Evolutionary conservation across 2,329 filamentous ascomycete genomes (phyloP), one percentile per base, ranked within the genome.

Genomic region (Rhytidhysteron rufulum): DNA sequence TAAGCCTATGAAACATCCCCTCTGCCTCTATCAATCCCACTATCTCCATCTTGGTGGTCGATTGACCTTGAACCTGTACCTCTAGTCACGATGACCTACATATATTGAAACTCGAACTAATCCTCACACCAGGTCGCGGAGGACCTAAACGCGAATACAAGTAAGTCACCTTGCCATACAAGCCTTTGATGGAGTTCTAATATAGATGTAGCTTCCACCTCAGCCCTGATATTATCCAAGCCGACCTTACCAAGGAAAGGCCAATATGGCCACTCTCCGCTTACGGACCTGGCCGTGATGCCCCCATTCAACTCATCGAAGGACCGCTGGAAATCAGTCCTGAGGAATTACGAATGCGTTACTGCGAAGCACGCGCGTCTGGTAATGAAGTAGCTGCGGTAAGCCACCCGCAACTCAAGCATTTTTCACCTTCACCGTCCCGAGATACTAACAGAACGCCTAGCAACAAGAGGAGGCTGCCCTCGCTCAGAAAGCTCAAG

Each of bases 181-280:
- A n/a, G 8, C 16, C 16, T 13, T 8, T 30, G 13, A n/a, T 16
- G 13, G 16, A 13, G 27, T 8, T 8, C n/a, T 16, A 16, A 33
- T 11, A 10, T 15, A 5, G 20, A 18, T 20, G 8, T 20, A 37
- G 51, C 11, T 65, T 54, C 44, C 40, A 51, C 41, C 40, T 67
- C 21, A 53, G 50, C 25, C 51, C 51, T 16, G 57, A 57, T 9
- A 53, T 53, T 16, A 64, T 67, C 35, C 57, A 62, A 29, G 39
- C 47, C 39, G 88, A 94, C 57, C 72, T 94, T 33, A 78, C 74
- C 1, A 72, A 74, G 17, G 87, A 93, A 44, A 76, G 78, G 7
- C 91, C 91, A 15, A 69, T 79, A 72, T 97, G 90, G 86, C 83
- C 93, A 4, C 76, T 96, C 18, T 95, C 90, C 1, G 78, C 85